Conservation (phyloP, 441 rosid species). For the Macaranga tanarius region DNA sequence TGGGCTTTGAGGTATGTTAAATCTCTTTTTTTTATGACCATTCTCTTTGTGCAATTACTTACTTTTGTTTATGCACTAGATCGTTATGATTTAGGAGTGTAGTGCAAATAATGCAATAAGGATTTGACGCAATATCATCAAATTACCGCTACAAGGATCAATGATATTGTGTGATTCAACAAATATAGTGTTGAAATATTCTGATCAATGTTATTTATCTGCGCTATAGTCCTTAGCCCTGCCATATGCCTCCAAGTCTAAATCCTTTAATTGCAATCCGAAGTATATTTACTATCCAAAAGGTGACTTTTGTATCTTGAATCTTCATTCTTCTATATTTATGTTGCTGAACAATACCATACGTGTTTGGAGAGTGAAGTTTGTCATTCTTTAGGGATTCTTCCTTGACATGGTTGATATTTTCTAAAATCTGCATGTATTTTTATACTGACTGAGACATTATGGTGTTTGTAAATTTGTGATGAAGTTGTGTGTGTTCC, state of each 20-base stretch:
- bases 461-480: neutral
- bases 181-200: neutral
- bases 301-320: neutral
- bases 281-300: neutral
- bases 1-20: conserved; percentile 80
- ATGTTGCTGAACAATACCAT: neutral
- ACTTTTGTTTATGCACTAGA: neutral
- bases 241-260: neutral
- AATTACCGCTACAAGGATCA: neutral
- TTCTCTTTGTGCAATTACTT: conserved; percentile 13
- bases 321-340: neutral
- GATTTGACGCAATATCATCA: neutral
- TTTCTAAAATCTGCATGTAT: too few relatives aligned
- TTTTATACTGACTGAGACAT: too few relatives aligned
- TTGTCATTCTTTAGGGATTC: neutral
- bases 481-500: too few relatives aligned
- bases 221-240: neutral
- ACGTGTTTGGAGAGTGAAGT: neutral
- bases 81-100: neutral
- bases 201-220: neutral
- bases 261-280: neutral
- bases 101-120: neutral
- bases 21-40: neutral
- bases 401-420: too few relatives aligned
- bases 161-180: neutral